Conservation (phyloP, 306 rosid species). For the Lablab purpureus region DNA sequence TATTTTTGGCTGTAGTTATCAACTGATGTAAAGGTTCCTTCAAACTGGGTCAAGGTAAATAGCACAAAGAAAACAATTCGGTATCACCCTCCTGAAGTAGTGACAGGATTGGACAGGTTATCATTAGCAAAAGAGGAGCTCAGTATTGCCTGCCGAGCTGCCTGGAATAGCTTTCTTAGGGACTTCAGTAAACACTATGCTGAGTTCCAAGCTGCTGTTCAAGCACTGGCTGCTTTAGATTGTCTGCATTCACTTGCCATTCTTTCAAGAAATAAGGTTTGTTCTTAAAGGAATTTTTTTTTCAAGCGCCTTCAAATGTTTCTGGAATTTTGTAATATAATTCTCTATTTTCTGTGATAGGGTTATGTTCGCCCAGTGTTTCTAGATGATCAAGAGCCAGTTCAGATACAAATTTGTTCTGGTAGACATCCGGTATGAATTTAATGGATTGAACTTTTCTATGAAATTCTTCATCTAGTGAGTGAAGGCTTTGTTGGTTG, state of each 20-base stretch:
- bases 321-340: conserved; percentile 10
- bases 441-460: conserved; percentile 14
- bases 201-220: conserved; percentile 85
- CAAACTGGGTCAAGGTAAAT: conserved; percentile 84
- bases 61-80: conserved; percentile 89
- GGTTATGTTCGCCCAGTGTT: conserved; percentile 79
- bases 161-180: conserved; percentile 85
- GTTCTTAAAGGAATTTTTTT: conserved; percentile 37
- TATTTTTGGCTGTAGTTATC: conserved; percentile 67
- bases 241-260: conserved; percentile 90
- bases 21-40: conserved; percentile 79
- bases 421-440: conserved; percentile 92
- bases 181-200: conserved; percentile 73
- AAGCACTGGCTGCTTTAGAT: conserved; percentile 91
- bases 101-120: conserved; percentile 74
- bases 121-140: conserved; percentile 85
- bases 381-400: conserved; percentile 70
- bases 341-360: conserved; percentile 59
- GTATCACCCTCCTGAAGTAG: conserved; percentile 94
- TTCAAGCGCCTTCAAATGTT: conserved; percentile 39
- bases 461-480: background rate
- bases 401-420: conserved; percentile 73
- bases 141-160: conserved; percentile 68
- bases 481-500: background rate
- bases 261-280: conserved; percentile 91